These are phyloP conservation scores for Fusarium chlamydosporum DNA, from an alignment of 2,329 filamentous ascomycete genomes.

Conservation along the genomic window DNA sequence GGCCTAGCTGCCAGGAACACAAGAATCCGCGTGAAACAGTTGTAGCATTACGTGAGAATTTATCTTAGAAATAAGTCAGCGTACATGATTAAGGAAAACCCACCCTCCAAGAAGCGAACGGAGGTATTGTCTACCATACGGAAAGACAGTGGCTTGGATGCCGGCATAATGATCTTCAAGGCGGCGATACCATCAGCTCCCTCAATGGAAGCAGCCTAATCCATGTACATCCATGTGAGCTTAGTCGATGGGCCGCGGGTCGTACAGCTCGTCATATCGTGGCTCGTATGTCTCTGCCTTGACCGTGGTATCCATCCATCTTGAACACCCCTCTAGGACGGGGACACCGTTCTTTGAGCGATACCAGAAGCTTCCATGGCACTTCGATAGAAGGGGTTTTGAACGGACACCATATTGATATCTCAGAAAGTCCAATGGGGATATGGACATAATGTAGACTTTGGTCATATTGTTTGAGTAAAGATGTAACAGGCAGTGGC, in stretches of 20 bases:
- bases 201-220: slow-evolving; percentile 16
- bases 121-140: slow-evolving; percentile 22
- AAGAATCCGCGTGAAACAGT: slow-evolving; percentile 25
- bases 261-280: slow-evolving; percentile 38
- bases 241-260: slow-evolving; percentile 33
- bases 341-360: slow-evolving; percentile 12
- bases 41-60: slow-evolving; percentile 43
- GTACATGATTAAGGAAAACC: background rate
- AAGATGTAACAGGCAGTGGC: background rate
- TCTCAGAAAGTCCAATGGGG: background rate
- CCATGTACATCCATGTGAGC: slow-evolving; percentile 25
- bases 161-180: slow-evolving; percentile 21
- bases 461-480: no score
- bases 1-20: slow-evolving; percentile 32
- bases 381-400: background rate
- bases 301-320: slow-evolving; percentile 23
- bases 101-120: background rate
- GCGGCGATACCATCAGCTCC: slow-evolving; percentile 34
- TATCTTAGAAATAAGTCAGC: slow-evolving; percentile 28
- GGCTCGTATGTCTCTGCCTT: slow-evolving; percentile 17
- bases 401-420: no score
- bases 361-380: slow-evolving; percentile 9
- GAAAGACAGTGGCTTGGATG: slow-evolving; percentile 43
- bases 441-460: background rate
- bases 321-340: slow-evolving; percentile 15